phyloP scores from a whole-genome alignment of 169 alveolate genomes.

The Sarcocystis neurona region DNA sequence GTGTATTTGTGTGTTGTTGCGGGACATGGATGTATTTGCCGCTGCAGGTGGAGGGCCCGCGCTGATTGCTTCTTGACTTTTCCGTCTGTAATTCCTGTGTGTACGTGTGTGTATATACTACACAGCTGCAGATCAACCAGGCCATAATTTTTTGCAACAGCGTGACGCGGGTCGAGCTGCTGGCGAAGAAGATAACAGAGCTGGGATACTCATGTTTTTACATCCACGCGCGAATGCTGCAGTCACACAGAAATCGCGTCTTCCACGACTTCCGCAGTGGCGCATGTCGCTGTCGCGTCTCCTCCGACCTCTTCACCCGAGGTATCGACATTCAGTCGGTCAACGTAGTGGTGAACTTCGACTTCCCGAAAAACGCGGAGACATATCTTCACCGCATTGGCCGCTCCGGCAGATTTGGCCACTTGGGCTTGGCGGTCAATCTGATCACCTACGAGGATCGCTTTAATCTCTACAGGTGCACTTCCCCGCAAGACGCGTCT shows the following conservation, averaged over 20 bases:
- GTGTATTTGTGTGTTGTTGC: too few relatives aligned
- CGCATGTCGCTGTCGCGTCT: conserved; percentile 91
- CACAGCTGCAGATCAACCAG: conserved; percentile 92
- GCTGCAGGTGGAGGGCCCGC: too few relatives aligned
- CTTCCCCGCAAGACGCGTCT: not conserved
- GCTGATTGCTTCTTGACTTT: too few relatives aligned
- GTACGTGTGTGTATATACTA: too few relatives aligned
- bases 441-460: conserved; percentile 95
- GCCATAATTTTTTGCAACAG: conserved; percentile 99
- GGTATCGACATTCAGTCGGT: conserved; percentile 98
- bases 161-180: conserved; percentile 97
- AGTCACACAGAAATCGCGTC: conserved; percentile 94
- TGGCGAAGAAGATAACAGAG: conserved; percentile 98
- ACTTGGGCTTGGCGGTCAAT: conserved; percentile 96
- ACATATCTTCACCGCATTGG: conserved; percentile 97
- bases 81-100: too few relatives aligned
- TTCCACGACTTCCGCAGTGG: conserved; percentile 98
- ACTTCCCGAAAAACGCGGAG: conserved; percentile 96
- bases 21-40: too few relatives aligned
- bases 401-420: conserved; percentile 98
- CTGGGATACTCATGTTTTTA: conserved; percentile 98
- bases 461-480: conserved; percentile 78
- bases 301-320: conserved; percentile 96
- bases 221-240: conserved; percentile 98
- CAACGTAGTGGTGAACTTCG: conserved; percentile 98